phyloP scores from a whole-genome alignment of 805 yeast species.

The Wickerhamiella azyma region DNA sequence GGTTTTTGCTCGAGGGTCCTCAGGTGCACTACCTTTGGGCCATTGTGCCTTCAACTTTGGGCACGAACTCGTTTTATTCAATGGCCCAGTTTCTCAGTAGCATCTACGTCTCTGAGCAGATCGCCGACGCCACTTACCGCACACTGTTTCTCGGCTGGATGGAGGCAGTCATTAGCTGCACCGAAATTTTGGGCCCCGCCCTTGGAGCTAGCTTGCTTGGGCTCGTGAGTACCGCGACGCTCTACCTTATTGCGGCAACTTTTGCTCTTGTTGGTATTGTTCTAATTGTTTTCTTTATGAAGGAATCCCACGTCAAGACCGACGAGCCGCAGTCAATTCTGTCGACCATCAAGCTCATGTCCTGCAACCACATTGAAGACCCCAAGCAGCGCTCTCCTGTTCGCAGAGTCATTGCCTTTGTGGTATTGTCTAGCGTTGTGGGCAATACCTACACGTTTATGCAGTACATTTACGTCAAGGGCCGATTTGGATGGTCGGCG shows the following conservation, averaged over 20 bases:
- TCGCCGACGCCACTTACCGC: background rate
- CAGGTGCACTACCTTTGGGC: background rate
- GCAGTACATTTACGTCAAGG: conserved; percentile 1
- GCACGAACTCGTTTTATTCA: background rate
- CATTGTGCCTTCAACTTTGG: background rate
- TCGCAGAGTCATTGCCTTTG: background rate
- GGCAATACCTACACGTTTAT: background rate
- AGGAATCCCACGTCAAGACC: background rate
- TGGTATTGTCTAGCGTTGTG: background rate
- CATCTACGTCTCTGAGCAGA: background rate
- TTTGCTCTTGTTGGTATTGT: background rate
- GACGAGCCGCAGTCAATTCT: background rate
- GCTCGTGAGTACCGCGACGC: background rate
- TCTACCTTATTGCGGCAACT: background rate
- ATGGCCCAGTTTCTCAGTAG: background rate
- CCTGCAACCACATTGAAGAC: background rate
- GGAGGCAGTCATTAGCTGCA: background rate
- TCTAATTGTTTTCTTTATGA: background rate
- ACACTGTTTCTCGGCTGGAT: conserved; percentile 1
- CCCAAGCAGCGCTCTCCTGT: background rate
- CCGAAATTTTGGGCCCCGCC: background rate
- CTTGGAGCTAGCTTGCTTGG: background rate
- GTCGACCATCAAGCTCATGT: background rate
- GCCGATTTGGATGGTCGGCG: background rate
- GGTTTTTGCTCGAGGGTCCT: background rate